phyloP scores from a whole-genome alignment of 148 eudicot genomes.

The Polygonum maritimum region DNA sequence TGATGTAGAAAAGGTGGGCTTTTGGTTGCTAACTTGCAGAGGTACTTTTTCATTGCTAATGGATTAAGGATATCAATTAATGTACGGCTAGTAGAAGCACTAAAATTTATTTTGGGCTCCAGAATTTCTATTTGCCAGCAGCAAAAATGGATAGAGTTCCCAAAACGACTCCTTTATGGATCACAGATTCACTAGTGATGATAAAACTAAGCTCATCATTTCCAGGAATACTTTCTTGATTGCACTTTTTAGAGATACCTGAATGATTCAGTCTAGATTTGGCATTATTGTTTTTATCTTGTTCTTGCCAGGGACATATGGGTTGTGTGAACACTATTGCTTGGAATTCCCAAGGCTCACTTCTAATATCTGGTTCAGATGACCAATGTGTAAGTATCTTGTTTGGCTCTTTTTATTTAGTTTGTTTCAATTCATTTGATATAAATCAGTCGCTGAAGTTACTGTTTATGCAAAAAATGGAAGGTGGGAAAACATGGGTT shows the following conservation, averaged over 20 bases:
- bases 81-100: neutral
- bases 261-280: neutral
- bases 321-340: slow-evolving; percentile 92
- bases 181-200: neutral
- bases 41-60: neutral
- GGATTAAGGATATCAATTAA: neutral
- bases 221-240: neutral
- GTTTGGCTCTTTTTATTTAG: neutral
- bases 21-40: neutral
- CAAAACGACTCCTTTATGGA: neutral
- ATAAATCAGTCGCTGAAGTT: neutral
- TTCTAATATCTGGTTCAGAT: slow-evolving; percentile 93
- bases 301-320: slow-evolving; percentile 59
- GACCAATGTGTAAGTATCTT: slow-evolving; percentile 59
- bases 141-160: neutral
- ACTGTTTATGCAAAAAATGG: neutral
- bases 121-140: neutral
- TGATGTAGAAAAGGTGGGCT: neutral
- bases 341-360: slow-evolving; percentile 91
- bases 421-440: neutral
- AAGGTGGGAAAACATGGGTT: neutral
- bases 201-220: neutral
- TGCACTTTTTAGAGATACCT: neutral
- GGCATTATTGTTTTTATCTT: neutral
- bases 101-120: neutral